Conservation (phyloP, 176 grass and related monocot genomes). For the Aegilops tauschii region DNA sequence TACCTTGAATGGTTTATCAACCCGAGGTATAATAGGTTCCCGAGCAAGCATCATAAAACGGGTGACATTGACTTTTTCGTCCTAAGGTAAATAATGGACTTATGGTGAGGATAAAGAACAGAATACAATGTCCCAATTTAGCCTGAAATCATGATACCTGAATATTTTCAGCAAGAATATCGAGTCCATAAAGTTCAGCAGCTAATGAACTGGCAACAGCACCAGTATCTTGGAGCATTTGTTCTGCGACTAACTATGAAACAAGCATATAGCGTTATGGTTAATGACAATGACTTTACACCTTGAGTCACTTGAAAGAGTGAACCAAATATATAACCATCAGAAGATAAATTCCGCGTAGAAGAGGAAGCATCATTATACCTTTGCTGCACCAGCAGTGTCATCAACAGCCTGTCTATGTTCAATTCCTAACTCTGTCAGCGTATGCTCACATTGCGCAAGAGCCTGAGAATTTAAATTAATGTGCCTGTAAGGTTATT, state of each 20-base stretch:
- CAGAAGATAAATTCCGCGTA: background rate
- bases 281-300: constrained; percentile 8
- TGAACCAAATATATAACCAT: background rate
- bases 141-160: constrained; percentile 49
- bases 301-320: background rate
- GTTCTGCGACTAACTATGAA: constrained; percentile 60
- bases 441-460: constrained; percentile 84
- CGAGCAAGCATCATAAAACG: constrained; percentile 85
- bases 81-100: constrained; percentile 40
- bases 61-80: constrained; percentile 91
- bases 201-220: constrained; percentile 84
- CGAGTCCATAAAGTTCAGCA: constrained; percentile 82
- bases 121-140: background rate
- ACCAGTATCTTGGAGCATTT: constrained; percentile 68
- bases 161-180: constrained; percentile 93
- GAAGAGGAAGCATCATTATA: constrained; percentile 26
- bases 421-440: constrained; percentile 69
- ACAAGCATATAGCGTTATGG: background rate
- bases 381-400: constrained; percentile 90
- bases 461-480: constrained; percentile 66
- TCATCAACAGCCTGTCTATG: constrained; percentile 93
- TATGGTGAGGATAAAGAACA: constrained; percentile 21
- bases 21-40: constrained; percentile 79
- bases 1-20: constrained; percentile 89
- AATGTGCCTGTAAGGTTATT: background rate